Evolutionary conservation across 2,329 filamentous ascomycete species (phyloP).

Genomic region (Phialophora chinensis): DNA sequence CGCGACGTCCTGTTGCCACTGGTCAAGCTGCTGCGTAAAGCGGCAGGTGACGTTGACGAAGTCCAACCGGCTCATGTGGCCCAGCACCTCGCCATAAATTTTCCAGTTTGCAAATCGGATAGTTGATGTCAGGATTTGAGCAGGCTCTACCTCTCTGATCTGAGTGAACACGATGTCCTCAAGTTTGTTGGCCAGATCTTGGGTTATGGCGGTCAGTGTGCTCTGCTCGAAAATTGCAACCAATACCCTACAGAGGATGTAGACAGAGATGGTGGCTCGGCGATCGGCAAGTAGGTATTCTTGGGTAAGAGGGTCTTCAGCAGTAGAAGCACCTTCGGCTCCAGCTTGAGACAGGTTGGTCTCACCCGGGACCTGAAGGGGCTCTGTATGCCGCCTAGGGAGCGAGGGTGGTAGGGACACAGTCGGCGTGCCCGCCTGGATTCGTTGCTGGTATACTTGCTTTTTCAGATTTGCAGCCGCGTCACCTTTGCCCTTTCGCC

Average conservation of each 20-base stretch:
- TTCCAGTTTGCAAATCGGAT: conserved; percentile 94
- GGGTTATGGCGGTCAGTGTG: conserved; percentile 77
- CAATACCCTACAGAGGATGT: conserved; percentile 89
- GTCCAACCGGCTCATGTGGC: conserved; percentile 94
- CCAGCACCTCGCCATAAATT: conserved; percentile 87
- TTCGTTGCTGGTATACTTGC: conserved; percentile 34
- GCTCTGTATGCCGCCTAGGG: conserved; percentile 76
- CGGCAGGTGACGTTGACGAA: conserved; percentile 82
- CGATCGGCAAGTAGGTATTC: conserved; percentile 81
- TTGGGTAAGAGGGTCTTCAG: conserved; percentile 47
- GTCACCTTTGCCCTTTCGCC: conserved; percentile 96
- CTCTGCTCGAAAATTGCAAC: conserved; percentile 95
- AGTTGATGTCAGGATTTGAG: conserved; percentile 72
- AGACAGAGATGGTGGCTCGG: conserved; percentile 91
- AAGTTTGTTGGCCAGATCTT: conserved; percentile 90
- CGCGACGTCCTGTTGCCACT: conserved; percentile 75
- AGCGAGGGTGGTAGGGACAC: conserved; percentile 50
- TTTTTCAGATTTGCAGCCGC: conserved; percentile 72
- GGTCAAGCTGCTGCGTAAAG: conserved; percentile 81
- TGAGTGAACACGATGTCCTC: conserved; percentile 98
- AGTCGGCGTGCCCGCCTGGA: conserved; percentile 22
- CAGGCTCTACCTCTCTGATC: conserved; percentile 83
- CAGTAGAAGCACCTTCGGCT: conserved; percentile 41
- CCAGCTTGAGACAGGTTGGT: conserved; percentile 44
- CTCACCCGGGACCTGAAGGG: conserved; percentile 57